phyloP scores from a whole-genome alignment of 164 flowering plant species.

The Macadamia integrifolia region DNA sequence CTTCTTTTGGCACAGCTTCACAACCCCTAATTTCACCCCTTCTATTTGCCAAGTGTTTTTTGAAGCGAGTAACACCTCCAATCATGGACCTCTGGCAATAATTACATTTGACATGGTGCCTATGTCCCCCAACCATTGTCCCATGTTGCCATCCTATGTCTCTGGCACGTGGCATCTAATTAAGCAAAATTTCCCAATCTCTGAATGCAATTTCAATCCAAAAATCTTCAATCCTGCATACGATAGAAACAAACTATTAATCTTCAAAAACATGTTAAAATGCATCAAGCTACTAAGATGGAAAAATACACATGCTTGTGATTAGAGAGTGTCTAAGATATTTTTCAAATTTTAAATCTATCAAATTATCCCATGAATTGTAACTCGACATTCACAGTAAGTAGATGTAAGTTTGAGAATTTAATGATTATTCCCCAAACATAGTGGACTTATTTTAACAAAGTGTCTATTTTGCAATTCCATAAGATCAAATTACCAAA shows the following conservation, averaged over 20 bases:
- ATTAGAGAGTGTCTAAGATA: not conserved
- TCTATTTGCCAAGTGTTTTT: constrained; percentile 29
- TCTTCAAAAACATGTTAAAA: not conserved
- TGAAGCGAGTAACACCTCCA: constrained; percentile 37
- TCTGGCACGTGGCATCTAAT: constrained; percentile 29
- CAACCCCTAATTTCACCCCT: constrained; percentile 36
- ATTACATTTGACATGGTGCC: constrained; percentile 34
- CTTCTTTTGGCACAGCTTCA: constrained; percentile 31
- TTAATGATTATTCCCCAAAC: not conserved
- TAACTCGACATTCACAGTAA: not conserved
- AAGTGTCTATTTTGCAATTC: too few species aligned
- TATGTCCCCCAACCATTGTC: constrained; percentile 33
- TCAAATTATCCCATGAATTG: not conserved
- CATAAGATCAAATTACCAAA: too few species aligned
- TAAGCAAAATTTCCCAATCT: not conserved
- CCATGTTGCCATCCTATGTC: constrained; percentile 40
- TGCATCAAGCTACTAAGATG: not conserved
- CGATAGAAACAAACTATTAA: not conserved
- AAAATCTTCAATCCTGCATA: constrained; percentile 5
- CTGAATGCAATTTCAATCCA: constrained; percentile 2
- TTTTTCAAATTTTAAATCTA: too few species aligned
- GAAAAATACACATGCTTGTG: not conserved
- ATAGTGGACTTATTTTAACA: not conserved
- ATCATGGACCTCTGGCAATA: constrained; percentile 32
- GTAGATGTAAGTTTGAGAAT: too few species aligned